Conservation (phyloP, 2,329 filamentous ascomycete genomes). For the Cucurbitaria berberidis region DNA sequence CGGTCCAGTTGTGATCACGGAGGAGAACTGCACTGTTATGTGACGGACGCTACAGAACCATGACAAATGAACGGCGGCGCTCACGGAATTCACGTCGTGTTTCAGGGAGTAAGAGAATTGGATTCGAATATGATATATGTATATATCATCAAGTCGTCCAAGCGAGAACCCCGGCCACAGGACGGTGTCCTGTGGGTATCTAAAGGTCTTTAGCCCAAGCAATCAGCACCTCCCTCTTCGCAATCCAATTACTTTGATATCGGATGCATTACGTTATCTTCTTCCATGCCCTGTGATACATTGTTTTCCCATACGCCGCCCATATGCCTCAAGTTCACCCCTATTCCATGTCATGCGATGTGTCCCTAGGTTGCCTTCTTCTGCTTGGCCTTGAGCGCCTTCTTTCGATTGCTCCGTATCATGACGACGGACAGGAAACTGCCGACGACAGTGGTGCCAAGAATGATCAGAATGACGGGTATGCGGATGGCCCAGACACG, state of each 20-base stretch:
- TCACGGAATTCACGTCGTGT: too few relatives aligned
- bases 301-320: slow-evolving; percentile 8
- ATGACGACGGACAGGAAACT: slow-evolving; percentile 96
- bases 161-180: too few relatives aligned
- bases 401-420: slow-evolving; percentile 98
- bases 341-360: neutral
- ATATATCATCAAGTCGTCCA: too few relatives aligned
- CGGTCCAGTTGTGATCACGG: slow-evolving; percentile 34
- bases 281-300: neutral
- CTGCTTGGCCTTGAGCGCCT: slow-evolving; percentile 90
- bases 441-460: slow-evolving; percentile 91
- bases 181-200: too few relatives aligned
- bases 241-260: too few relatives aligned
- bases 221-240: too few relatives aligned
- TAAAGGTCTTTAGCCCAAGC: too few relatives aligned
- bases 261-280: too few relatives aligned
- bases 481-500: slow-evolving; percentile 99
- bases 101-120: too few relatives aligned
- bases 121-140: too few relatives aligned
- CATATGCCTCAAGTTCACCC: slow-evolving; percentile 11
- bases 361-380: slow-evolving; percentile 71
- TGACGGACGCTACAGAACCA: slow-evolving; percentile 4
- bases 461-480: slow-evolving; percentile 91
- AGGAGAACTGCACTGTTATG: slow-evolving; percentile 42
- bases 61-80: too few relatives aligned